These are phyloP conservation scores for Aspergillus olivimuriae DNA, from an alignment of 495 filamentous ascomycete genomes.

Conservation along the genomic window DNA sequence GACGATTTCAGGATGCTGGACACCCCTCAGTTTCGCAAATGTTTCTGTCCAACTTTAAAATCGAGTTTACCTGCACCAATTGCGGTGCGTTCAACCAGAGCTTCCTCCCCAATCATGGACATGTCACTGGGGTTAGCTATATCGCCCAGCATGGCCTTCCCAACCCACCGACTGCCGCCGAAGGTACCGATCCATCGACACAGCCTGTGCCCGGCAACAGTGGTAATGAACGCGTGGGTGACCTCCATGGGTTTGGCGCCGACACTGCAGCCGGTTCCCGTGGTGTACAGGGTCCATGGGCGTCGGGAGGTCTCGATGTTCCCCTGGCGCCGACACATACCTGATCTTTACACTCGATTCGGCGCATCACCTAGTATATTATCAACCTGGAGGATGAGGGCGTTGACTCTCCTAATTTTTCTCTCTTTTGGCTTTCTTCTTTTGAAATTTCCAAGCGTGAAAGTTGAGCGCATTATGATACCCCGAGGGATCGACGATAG, in stretches of 20 bases:
- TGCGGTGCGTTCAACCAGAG: slow-evolving; percentile 41
- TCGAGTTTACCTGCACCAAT: slow-evolving; percentile 39
- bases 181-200: slow-evolving; percentile 16
- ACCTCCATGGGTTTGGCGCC: slow-evolving; percentile 21
- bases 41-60: slow-evolving; percentile 39
- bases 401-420: no score
- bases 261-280: slow-evolving; percentile 18
- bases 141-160: slow-evolving; percentile 23
- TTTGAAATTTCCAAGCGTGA: no score
- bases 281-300: slow-evolving; percentile 29
- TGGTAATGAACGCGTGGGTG: slow-evolving; percentile 39
- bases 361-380: no score
- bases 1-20: slow-evolving; percentile 20
- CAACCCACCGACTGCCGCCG: slow-evolving; percentile 14
- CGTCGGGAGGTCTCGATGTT: slow-evolving; percentile 24
- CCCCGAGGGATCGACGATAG: no score
- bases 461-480: no score
- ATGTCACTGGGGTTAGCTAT: slow-evolving; percentile 29
- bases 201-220: slow-evolving; percentile 15
- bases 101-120: slow-evolving; percentile 40
- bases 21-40: slow-evolving; percentile 26
- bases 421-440: no score
- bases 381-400: no score
- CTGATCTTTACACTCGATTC: slow-evolving; percentile 4
- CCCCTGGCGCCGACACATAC: slow-evolving; percentile 22